These are phyloP conservation scores for Chaetomium tenue DNA, from an alignment of 495 filamentous ascomycete genomes.

Conservation along the genomic window DNA sequence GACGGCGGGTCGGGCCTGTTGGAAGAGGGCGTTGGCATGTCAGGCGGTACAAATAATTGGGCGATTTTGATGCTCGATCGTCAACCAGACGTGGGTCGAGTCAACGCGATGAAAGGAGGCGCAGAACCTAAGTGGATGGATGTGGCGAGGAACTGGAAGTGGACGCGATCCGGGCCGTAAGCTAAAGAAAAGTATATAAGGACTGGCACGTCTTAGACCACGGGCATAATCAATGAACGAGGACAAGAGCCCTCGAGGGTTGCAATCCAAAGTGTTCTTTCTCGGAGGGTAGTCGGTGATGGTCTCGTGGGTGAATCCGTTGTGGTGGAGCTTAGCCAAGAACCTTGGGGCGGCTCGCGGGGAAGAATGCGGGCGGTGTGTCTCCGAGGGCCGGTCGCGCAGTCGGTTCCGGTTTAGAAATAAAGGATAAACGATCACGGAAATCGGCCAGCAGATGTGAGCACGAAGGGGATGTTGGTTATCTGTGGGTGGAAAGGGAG, in stretches of 20 bases:
- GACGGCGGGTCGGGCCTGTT: constrained; percentile 41
- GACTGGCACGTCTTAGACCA: constrained; percentile 2
- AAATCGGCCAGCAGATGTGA: too few species aligned
- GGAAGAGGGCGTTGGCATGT: constrained; percentile 55
- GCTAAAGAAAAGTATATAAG: neutral
- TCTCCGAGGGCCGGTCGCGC: constrained; percentile 2
- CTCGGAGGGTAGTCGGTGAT: constrained; percentile 13
- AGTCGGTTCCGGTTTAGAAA: neutral
- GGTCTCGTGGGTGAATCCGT: constrained; percentile 16
- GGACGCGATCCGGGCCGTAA: neutral
- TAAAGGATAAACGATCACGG: neutral
- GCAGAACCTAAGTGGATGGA: neutral
- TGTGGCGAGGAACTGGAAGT: neutral
- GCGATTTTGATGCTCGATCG: neutral
- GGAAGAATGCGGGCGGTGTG: constrained; percentile 1
- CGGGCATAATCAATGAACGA: constrained; percentile 12
- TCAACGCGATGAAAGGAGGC: neutral
- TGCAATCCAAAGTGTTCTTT: neutral
- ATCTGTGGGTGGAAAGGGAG: neutral
- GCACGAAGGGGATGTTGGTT: neutral
- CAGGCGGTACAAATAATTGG: constrained; percentile 5
- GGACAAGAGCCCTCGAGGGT: neutral
- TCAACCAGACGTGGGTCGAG: neutral
- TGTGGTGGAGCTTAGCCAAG: constrained; percentile 21
- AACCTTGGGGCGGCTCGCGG: constrained; percentile 12